These are phyloP conservation scores for Russula brevipes DNA, from an alignment of 768 basidiomycete genomes.

Conservation along the genomic window DNA sequence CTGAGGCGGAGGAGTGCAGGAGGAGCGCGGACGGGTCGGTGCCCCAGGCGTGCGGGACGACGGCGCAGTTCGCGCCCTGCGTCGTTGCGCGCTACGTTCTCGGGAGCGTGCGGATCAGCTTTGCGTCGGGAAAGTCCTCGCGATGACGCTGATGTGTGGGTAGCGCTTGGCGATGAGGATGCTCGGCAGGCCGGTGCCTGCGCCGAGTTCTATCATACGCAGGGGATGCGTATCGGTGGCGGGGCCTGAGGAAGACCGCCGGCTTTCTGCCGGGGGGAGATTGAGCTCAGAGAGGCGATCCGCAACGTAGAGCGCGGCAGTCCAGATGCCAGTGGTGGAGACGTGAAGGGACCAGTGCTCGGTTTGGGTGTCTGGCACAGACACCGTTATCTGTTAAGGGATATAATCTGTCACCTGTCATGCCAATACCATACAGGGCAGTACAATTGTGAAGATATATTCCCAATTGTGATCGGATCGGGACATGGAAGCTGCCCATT, in stretches of 20 bases:
- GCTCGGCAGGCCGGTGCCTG: conserved; percentile 68
- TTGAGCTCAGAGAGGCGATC: conserved; percentile 52
- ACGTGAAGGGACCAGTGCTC: conserved; percentile 75
- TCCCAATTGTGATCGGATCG: too few species aligned
- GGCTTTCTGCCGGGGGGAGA: conserved; percentile 28
- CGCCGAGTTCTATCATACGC: conserved; percentile 65
- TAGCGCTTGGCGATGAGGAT: conserved; percentile 56
- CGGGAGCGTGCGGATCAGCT: too few species aligned
- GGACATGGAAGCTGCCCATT: too few species aligned
- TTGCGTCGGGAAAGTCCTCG: conserved; percentile 70
- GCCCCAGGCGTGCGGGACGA: too few species aligned
- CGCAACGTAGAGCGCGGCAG: conserved; percentile 59
- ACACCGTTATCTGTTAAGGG: conserved; percentile 47
- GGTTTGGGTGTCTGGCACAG: conserved; percentile 59
- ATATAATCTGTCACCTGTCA: too few species aligned
- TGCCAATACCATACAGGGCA: too few species aligned
- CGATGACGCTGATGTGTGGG: conserved; percentile 40
- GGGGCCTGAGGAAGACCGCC: not conserved
- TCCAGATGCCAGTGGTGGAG: conserved; percentile 74
- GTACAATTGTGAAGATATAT: too few species aligned
- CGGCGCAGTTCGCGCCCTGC: too few species aligned
- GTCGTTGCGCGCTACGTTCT: too few species aligned
- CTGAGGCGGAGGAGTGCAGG: too few species aligned
- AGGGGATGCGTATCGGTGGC: too few species aligned
- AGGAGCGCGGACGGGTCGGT: too few species aligned